Evolutionary conservation across 306 rosid species (phyloP), one percentile per base, ranked within the genome.

Genomic region (Fragaria ananassa): DNA sequence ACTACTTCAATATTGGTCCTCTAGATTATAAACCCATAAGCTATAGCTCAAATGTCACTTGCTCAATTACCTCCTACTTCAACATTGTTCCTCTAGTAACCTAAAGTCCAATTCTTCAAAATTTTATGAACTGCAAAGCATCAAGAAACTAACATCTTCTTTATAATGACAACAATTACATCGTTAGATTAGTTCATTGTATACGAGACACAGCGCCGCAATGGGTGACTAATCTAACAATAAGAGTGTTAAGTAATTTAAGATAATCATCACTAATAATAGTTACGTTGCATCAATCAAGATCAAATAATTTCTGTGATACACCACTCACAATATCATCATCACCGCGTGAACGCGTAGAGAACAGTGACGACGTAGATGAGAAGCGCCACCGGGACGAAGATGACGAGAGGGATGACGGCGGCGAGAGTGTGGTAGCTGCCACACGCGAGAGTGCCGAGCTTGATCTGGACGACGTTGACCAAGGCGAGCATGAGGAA

Each of bases 401-500:
- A 64, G 64, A 91, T 87, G 41, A 91, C 74, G 6, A 93, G 95
- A 6, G 96, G 97, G 60, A 91, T 63, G 5, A 87, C 86, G 41
- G 96, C 98, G 2, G 87, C 93, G 21, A 31, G 80, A 27, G 82
- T 81, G 21, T 85, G 80, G 3, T 82, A 73, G 83, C 85, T 82
- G 0, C 97, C 96, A 64, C 98, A 92, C 21, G 91, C 83, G 44
- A 90, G 76, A 8, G 93, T 85, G 6, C 98, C 98, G 4, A 92
- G 96, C 85, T 95, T 92, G 87, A 95, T 88, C 93, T 95, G 98
- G 17, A 80, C 97, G 18, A 95, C 96, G 41, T 92, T 89, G 46
- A 83, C 81, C 4, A 90, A 79, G 0, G 96, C 97, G 77, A 92
- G 65, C 96, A 86, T 92, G 41, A 95, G 83, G 67, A 92, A 95